phyloP scores from a whole-genome alignment of 164 flowering plant species.

The Vitis labrusca region DNA sequence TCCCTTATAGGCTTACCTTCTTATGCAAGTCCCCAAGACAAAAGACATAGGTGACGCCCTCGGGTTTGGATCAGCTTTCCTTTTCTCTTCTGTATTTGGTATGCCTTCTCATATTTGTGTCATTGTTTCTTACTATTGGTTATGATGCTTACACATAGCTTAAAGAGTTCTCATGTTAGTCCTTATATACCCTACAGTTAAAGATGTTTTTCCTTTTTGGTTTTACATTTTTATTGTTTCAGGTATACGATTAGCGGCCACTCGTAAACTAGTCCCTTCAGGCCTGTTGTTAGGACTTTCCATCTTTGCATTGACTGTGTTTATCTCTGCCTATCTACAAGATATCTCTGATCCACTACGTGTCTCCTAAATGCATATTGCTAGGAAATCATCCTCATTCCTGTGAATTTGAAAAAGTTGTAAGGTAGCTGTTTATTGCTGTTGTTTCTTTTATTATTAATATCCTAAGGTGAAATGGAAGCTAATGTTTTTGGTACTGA shows the following conservation, averaged over 20 bases:
- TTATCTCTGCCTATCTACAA: slow-evolving; percentile 41
- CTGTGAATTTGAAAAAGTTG: too few relatives aligned
- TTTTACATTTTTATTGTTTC: slow-evolving; percentile 9
- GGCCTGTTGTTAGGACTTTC: slow-evolving; percentile 40
- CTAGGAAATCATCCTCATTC: too few relatives aligned
- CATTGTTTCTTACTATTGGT: not conserved
- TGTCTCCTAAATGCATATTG: too few relatives aligned
- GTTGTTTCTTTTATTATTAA: too few relatives aligned
- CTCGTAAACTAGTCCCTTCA: slow-evolving; percentile 33
- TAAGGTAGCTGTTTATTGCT: too few relatives aligned
- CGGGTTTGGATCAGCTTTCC: slow-evolving; percentile 50
- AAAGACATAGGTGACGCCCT: slow-evolving; percentile 43
- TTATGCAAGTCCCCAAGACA: slow-evolving; percentile 46
- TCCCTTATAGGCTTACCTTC: slow-evolving; percentile 35
- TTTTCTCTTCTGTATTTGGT: slow-evolving; percentile 53
- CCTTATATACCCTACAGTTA: too few relatives aligned
- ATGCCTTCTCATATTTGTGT: slow-evolving; percentile 6
- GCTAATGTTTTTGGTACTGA: too few relatives aligned
- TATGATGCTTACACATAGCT: not conserved
- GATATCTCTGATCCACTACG: slow-evolving; percentile 12
- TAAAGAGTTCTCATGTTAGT: too few relatives aligned
- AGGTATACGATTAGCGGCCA: slow-evolving; percentile 50
- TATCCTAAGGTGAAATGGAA: too few relatives aligned
- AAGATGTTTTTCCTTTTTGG: not conserved
- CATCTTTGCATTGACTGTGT: slow-evolving; percentile 31